These are phyloP conservation scores for Podila verticillata DNA, from an alignment of 192 early-diverging fungal genomes.

Conservation along the genomic window DNA sequence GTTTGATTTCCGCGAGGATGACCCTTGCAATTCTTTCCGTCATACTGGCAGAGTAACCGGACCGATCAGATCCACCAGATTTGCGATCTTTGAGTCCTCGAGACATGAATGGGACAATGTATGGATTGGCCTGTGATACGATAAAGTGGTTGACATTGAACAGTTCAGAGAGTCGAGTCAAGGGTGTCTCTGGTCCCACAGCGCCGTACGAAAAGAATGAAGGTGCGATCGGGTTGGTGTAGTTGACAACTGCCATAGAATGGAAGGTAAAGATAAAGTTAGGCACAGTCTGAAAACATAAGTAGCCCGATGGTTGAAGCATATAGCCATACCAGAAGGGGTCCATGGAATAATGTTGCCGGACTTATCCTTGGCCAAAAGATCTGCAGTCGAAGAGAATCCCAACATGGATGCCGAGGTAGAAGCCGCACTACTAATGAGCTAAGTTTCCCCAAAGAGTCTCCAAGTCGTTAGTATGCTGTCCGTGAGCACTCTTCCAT, in stretches of 20 bases:
- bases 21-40: conserved; percentile 58
- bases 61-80: conserved; percentile 26
- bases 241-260: conserved; percentile 19
- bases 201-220: conserved; percentile 40
- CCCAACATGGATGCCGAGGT: conserved; percentile 77
- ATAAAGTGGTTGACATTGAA: conserved; percentile 91
- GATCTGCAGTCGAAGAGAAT: conserved; percentile 71
- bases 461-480: no score
- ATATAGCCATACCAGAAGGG: conserved; percentile 53
- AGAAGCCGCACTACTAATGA: conserved; percentile 82
- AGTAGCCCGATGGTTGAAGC: neutral
- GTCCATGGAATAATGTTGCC: conserved; percentile 76
- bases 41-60: conserved; percentile 29
- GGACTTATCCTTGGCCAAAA: conserved; percentile 76
- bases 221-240: conserved; percentile 34
- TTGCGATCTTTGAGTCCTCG: conserved; percentile 53
- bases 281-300: neutral
- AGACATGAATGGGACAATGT: conserved; percentile 74
- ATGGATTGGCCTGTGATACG: conserved; percentile 78
- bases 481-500: no score
- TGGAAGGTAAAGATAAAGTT: neutral
- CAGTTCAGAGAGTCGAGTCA: conserved; percentile 74
- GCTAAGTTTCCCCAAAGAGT: conserved; percentile 26
- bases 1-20: conserved; percentile 66
- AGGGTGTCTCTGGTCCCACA: conserved; percentile 66